Evolutionary conservation across 2,329 filamentous ascomycete species (phyloP).

Genomic region (Stagonosporopsis cucurbitacearum): DNA sequence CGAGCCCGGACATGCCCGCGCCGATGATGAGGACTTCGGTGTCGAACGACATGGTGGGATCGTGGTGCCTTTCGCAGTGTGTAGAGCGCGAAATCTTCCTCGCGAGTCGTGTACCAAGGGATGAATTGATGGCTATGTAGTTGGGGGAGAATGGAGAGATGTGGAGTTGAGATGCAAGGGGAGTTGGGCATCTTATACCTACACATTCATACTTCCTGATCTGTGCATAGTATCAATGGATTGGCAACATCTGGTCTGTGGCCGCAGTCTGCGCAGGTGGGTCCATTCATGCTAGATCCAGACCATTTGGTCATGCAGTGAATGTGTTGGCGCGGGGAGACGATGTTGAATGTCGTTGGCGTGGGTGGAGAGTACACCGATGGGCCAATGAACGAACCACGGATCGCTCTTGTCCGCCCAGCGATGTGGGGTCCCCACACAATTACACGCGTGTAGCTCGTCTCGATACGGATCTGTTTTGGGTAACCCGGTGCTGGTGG

Average conservation of each 20-base stretch:
- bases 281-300: background rate
- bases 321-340: constrained; percentile 4
- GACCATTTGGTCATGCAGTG: background rate
- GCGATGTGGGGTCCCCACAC: constrained; percentile 15
- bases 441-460: constrained; percentile 19
- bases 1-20: constrained; percentile 57
- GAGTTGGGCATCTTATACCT: background rate
- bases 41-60: constrained; percentile 44
- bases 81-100: background rate
- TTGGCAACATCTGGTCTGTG: background rate
- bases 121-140: background rate
- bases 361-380: background rate
- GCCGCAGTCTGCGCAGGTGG: background rate
- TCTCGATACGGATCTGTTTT: constrained; percentile 11
- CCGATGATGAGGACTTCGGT: constrained; percentile 59
- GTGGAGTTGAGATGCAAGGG: background rate
- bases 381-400: constrained; percentile 6
- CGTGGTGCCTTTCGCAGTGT: background rate
- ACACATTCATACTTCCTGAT: background rate
- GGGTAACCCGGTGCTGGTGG: constrained; percentile 9
- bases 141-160: background rate
- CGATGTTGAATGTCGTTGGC: constrained; percentile 1
- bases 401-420: constrained; percentile 3
- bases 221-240: background rate
- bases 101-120: background rate